These are phyloP conservation scores for Simplicillium aogashimaense DNA, from an alignment of 2,329 filamentous ascomycete species.

Conservation along the genomic window DNA sequence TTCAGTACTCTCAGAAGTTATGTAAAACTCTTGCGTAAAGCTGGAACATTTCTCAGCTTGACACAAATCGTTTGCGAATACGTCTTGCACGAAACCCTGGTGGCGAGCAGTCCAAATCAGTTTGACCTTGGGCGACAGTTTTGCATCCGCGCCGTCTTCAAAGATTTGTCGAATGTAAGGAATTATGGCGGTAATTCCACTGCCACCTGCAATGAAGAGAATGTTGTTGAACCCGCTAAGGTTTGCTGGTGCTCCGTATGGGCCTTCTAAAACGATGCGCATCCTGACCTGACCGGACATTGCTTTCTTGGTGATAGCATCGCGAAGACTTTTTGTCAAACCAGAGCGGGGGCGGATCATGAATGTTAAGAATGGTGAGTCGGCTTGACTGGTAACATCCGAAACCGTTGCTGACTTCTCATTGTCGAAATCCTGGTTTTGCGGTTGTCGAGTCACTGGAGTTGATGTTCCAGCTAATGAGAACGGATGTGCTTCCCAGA, in stretches of 20 bases:
- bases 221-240: conserved; percentile 19
- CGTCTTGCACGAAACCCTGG: conserved; percentile 16
- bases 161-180: conserved; percentile 18
- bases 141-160: conserved; percentile 6
- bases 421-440: background rate
- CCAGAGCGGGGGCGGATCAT: conserved; percentile 25
- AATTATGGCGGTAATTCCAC: conserved; percentile 23
- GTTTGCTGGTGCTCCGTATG: conserved; percentile 21
- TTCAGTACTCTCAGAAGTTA: conserved; percentile 3
- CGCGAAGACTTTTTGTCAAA: conserved; percentile 21
- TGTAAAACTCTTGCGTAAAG: conserved; percentile 18
- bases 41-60: conserved; percentile 10
- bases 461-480: conserved; percentile 19
- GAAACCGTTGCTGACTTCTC: conserved; percentile 11
- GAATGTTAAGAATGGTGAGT: conserved; percentile 18
- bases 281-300: conserved; percentile 9
- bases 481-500: conserved; percentile 33
- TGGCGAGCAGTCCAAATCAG: conserved; percentile 23
- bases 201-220: conserved; percentile 25
- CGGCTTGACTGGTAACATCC: conserved; percentile 3
- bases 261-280: conserved; percentile 23
- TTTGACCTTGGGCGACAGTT: conserved; percentile 10
- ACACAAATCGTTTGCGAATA: conserved; percentile 15
- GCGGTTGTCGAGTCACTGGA: background rate
- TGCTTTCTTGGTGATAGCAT: conserved; percentile 9